Evolutionary conservation across 805 yeast species (phyloP).

Genomic region (Wickerhamomyces silvicola): DNA sequence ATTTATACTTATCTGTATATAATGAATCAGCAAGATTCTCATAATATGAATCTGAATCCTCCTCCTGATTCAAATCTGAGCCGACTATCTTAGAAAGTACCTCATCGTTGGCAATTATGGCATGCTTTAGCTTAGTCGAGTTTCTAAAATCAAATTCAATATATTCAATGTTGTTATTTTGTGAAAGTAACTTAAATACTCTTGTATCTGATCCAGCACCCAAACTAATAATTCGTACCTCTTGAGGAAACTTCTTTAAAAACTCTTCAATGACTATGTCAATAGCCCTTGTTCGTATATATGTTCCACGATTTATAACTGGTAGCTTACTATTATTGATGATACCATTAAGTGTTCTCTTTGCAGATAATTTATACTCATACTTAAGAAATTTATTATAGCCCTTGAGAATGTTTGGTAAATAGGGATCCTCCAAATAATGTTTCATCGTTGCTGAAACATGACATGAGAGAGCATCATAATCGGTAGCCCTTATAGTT

Average conservation of each 20-base stretch:
- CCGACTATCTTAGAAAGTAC: constrained; percentile 10
- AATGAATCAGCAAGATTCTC: constrained; percentile 23
- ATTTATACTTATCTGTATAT: constrained; percentile 17
- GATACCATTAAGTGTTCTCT: constrained; percentile 12
- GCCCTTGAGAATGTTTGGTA: constrained; percentile 12
- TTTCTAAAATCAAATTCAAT: constrained; percentile 48
- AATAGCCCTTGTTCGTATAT: constrained; percentile 49
- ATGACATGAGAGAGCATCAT: constrained; percentile 66
- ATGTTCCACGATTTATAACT: constrained; percentile 66
- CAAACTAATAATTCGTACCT: constrained; percentile 53
- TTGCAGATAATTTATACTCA: constrained; percentile 16
- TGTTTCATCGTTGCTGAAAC: constrained; percentile 41
- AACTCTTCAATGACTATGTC: constrained; percentile 41
- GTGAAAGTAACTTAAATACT: constrained; percentile 31
- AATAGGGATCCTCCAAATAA: constrained; percentile 37
- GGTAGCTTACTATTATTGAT: constrained; percentile 34
- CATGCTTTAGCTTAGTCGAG: constrained; percentile 37
- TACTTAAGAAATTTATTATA: constrained; percentile 17
- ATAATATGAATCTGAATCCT: constrained; percentile 6
- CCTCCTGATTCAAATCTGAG: not conserved
- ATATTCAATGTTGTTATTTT: constrained; percentile 26
- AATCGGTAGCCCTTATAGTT: constrained; percentile 41
- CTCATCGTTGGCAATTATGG: constrained; percentile 10
- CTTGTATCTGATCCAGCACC: constrained; percentile 68
- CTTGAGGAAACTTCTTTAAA: constrained; percentile 21